Conservation (phyloP, 768 basidiomycete species). For the Hypsizygus marmoreus region DNA sequence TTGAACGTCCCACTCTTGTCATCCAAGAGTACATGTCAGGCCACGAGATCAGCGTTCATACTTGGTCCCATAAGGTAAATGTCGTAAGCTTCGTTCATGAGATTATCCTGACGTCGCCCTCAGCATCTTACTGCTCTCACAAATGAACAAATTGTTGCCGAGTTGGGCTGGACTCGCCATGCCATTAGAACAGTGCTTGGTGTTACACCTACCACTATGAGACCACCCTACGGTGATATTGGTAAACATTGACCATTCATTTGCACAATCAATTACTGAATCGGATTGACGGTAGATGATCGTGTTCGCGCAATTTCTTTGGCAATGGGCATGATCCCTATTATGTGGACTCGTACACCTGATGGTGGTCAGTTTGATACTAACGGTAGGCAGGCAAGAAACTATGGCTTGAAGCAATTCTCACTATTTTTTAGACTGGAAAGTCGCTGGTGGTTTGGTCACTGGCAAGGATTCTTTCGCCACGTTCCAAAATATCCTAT, state of each 20-base stretch:
- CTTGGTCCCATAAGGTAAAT: slow-evolving; percentile 82
- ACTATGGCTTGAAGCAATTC: not conserved
- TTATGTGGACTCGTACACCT: slow-evolving; percentile 83
- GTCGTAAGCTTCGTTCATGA: too few relatives aligned
- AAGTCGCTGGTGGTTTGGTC: slow-evolving; percentile 76
- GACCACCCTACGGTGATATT: slow-evolving; percentile 83
- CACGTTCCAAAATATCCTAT: slow-evolving; percentile 75
- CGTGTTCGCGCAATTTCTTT: slow-evolving; percentile 88
- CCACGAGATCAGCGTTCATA: slow-evolving; percentile 84
- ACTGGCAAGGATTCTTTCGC: slow-evolving; percentile 64
- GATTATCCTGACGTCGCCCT: slow-evolving; percentile 10
- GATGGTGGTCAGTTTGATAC: slow-evolving; percentile 65
- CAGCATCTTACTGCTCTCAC: slow-evolving; percentile 70
- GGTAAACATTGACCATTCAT: slow-evolving; percentile 35
- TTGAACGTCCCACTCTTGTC: slow-evolving; percentile 75
- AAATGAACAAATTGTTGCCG: slow-evolving; percentile 86
- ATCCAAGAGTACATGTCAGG: slow-evolving; percentile 80
- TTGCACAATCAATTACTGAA: not conserved
- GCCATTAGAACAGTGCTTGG: slow-evolving; percentile 77
- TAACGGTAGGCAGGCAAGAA: slow-evolving; percentile 48
- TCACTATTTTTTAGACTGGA: slow-evolving; percentile 65
- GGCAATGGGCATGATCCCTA: slow-evolving; percentile 89
- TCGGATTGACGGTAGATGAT: slow-evolving; percentile 58
- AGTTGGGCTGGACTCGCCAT: slow-evolving; percentile 90
- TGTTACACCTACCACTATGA: slow-evolving; percentile 77